A percentile compares a stretch with the other conserved stretches of the same genome.
Evolutionary conservation across 148 eudicot genomes (phyloP).

Genomic region (Euryodendron excelsum): DNA sequence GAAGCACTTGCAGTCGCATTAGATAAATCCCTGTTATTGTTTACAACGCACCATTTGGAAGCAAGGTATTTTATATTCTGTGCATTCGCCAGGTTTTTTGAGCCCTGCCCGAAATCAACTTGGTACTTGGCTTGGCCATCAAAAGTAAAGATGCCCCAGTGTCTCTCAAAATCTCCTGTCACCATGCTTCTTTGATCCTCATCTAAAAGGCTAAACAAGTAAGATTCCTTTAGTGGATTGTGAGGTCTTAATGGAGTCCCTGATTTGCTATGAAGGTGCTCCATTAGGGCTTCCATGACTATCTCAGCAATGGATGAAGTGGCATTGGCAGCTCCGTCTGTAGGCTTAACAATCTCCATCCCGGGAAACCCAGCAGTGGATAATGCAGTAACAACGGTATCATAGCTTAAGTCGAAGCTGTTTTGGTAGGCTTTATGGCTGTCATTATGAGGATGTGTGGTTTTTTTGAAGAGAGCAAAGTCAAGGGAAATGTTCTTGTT

Average conservation of each 20-base stretch:
- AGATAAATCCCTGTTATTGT: constrained; percentile 59
- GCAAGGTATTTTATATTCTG: constrained; percentile 65
- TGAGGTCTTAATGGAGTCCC: constrained; percentile 74
- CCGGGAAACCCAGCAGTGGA: constrained; percentile 51
- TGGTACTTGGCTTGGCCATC: constrained; percentile 93
- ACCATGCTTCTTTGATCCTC: constrained; percentile 65
- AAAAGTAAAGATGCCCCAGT: constrained; percentile 87
- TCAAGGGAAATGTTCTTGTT: constrained; percentile 66
- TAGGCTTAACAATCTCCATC: constrained; percentile 75
- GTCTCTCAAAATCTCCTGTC: constrained; percentile 66
- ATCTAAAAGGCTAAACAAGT: constrained; percentile 71
- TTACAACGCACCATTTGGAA: constrained; percentile 84
- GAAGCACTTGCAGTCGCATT: constrained; percentile 54
- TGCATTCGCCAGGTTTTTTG: constrained; percentile 57
- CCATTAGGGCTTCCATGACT: constrained; percentile 56
- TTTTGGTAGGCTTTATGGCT: constrained; percentile 54
- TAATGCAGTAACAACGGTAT: constrained; percentile 59
- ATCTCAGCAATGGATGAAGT: constrained; percentile 56
- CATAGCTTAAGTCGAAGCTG: constrained; percentile 66
- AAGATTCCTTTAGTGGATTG: constrained; percentile 48
- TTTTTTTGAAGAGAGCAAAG: constrained; percentile 61
- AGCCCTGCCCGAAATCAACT: constrained; percentile 50
- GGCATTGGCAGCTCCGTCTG: constrained; percentile 75
- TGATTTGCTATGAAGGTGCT: constrained; percentile 44
- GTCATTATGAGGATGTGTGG: constrained; percentile 57